Percentiles rank a stretch among this genome's conserved stretches.
phyloP scores from a whole-genome alignment of 2,329 filamentous ascomycete genomes.

The Metarhizium anisopliae region DNA sequence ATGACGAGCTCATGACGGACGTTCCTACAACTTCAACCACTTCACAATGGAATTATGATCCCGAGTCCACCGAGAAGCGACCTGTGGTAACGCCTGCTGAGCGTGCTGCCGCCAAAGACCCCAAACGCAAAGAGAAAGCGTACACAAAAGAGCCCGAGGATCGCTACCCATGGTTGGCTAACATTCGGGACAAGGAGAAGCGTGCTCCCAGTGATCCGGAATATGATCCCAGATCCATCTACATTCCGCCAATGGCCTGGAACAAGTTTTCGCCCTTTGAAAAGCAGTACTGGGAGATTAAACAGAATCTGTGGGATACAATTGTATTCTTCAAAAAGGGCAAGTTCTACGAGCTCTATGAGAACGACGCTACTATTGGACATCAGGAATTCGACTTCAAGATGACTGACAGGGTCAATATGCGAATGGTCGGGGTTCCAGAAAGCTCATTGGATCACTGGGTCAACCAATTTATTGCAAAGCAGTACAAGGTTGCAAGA shows the following conservation, averaged over 20 bases:
- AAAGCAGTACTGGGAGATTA: constrained; percentile 99
- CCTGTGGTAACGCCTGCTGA: constrained; percentile 25
- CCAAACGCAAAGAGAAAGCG: constrained; percentile 54
- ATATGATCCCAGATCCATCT: constrained; percentile 86
- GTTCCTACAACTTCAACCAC: constrained; percentile 61
- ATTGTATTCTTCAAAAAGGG: constrained; percentile 99
- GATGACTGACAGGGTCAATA: constrained; percentile 95
- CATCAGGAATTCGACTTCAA: constrained; percentile 97
- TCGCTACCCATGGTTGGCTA: constrained; percentile 83
- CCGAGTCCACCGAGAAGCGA: constrained; percentile 31
- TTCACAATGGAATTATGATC: constrained; percentile 67
- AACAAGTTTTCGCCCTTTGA: constrained; percentile 85
- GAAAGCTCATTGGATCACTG: constrained; percentile 93
- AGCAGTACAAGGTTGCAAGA: constrained; percentile 92
- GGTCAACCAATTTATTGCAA: constrained; percentile 97
- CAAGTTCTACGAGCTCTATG: constrained; percentile 97
- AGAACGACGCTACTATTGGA: constrained; percentile 93
- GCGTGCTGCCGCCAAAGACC: constrained; percentile 16
- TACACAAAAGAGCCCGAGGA: constrained; percentile 76
- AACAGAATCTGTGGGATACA: constrained; percentile 94
- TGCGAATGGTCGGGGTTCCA: constrained; percentile 98
- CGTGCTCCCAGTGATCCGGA: constrained; percentile 73
- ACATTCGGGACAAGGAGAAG: constrained; percentile 74
- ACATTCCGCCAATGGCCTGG: constrained; percentile 75
- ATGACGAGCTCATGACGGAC: constrained; percentile 47